These are phyloP conservation scores for Neofusicoccum cordaticola DNA, from an alignment of 2,329 filamentous ascomycete genomes.

Conservation along the genomic window DNA sequence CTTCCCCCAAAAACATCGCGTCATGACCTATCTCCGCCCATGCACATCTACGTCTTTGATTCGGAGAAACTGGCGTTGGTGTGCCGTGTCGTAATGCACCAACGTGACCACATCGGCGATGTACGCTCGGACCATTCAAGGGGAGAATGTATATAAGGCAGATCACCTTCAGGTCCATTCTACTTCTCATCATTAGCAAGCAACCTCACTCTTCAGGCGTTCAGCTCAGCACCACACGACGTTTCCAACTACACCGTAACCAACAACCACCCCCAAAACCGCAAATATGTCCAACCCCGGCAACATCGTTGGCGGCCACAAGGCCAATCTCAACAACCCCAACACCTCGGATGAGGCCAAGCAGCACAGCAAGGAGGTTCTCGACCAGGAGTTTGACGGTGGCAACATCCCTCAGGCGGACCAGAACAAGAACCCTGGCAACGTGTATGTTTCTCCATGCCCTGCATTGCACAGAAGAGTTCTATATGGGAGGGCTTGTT, in stretches of 20 bases:
- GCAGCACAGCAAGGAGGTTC: conserved; percentile 53
- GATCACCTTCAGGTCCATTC: neutral
- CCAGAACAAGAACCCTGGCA: conserved; percentile 53
- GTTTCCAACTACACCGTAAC: neutral
- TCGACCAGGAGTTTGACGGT: conserved; percentile 51
- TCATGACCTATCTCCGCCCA: no score
- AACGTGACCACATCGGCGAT: neutral
- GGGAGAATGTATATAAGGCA: neutral
- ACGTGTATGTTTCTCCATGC: conserved; percentile 44
- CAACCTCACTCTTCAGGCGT: neutral
- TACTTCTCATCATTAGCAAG: neutral
- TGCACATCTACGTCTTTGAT: no score
- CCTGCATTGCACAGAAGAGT: neutral
- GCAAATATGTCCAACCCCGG: conserved; percentile 44
- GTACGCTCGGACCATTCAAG: neutral
- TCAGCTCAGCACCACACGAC: neutral
- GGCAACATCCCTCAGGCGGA: conserved; percentile 34
- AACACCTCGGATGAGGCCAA: conserved; percentile 56
- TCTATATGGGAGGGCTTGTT: no score
- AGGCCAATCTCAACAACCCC: conserved; percentile 58
- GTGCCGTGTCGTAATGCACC: no score
- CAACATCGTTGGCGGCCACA: conserved; percentile 57
- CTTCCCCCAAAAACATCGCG: no score
- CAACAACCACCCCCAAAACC: conserved; percentile 29
- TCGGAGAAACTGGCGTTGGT: no score